These are phyloP conservation scores for Malassezia restricta DNA, from an alignment of 1,284 basidiomycete species.

Conservation along the genomic window DNA sequence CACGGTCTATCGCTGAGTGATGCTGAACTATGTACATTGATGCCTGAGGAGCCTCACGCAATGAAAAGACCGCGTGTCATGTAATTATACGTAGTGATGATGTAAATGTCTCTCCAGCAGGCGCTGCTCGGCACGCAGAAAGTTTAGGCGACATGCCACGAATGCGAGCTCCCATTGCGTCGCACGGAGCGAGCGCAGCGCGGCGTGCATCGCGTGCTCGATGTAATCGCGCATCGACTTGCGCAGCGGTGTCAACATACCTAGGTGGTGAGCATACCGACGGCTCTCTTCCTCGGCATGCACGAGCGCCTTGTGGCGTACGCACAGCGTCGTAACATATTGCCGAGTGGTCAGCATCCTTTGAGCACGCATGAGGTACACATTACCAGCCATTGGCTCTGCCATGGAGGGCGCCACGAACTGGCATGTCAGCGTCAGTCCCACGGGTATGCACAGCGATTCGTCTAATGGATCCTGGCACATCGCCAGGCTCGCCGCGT, in stretches of 20 bases:
- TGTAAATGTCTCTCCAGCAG: slow-evolving; percentile 1
- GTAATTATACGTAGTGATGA: not conserved
- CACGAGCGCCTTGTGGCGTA: not conserved
- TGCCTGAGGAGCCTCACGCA: not conserved
- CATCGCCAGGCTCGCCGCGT: not conserved
- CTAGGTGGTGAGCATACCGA: not conserved
- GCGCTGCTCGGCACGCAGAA: not conserved
- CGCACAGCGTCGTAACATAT: not conserved
- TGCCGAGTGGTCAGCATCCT: not conserved
- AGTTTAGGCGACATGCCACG: not conserved
- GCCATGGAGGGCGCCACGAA: not conserved
- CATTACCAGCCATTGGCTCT: not conserved
- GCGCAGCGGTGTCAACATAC: slow-evolving; percentile 8
- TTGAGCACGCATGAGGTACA: not conserved
- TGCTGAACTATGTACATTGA: slow-evolving; percentile 1
- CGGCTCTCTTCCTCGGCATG: not conserved
- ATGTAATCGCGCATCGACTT: slow-evolving; percentile 4
- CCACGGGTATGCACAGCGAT: not conserved
- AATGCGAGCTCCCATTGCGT: slow-evolving; percentile 3
- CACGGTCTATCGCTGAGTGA: slow-evolving; percentile 6
- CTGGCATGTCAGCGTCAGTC: not conserved
- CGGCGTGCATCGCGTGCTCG: not conserved
- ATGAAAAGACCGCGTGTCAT: not conserved
- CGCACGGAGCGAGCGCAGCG: not conserved
- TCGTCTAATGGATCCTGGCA: slow-evolving; percentile 4